A percentile compares a stretch with the other conserved stretches of the same genome.
phyloP scores from a whole-genome alignment of 1,139 yeast genomes.

The Pichiaceae sp. region DNA sequence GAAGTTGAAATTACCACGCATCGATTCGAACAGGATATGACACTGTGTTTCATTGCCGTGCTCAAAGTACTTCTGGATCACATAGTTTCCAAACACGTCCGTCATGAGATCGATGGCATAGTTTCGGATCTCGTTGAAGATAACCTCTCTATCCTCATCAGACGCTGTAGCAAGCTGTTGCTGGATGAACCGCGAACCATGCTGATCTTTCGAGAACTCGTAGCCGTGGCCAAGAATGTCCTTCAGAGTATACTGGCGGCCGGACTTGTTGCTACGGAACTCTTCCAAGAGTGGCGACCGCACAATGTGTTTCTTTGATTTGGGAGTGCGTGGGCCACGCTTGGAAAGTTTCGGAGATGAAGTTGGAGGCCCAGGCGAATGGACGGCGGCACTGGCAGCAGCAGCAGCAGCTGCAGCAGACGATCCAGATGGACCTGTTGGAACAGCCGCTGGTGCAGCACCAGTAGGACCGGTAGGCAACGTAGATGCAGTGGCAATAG shows the following conservation, averaged over 20 bases:
- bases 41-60: conserved; percentile 67
- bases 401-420: background rate
- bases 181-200: conserved; percentile 93
- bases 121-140: conserved; percentile 77
- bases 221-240: conserved; percentile 84
- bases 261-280: conserved; percentile 62
- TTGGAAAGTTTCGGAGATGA: conserved; percentile 9
- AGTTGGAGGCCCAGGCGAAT: background rate
- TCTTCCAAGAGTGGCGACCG: conserved; percentile 82
- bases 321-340: conserved; percentile 2
- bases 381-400: background rate
- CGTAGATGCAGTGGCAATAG: background rate
- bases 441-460: background rate
- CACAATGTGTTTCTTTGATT: conserved; percentile 35
- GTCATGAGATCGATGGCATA: conserved; percentile 78
- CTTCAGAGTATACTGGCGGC: conserved; percentile 52
- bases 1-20: conserved; percentile 69
- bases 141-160: conserved; percentile 63
- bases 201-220: conserved; percentile 93
- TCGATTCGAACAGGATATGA: conserved; percentile 58
- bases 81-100: conserved; percentile 97
- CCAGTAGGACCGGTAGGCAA: background rate
- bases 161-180: conserved; percentile 66
- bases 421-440: background rate
- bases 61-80: conserved; percentile 90